Conservation (phyloP, 2,329 filamentous ascomycete species). For the Niveomyces coronatus region DNA sequence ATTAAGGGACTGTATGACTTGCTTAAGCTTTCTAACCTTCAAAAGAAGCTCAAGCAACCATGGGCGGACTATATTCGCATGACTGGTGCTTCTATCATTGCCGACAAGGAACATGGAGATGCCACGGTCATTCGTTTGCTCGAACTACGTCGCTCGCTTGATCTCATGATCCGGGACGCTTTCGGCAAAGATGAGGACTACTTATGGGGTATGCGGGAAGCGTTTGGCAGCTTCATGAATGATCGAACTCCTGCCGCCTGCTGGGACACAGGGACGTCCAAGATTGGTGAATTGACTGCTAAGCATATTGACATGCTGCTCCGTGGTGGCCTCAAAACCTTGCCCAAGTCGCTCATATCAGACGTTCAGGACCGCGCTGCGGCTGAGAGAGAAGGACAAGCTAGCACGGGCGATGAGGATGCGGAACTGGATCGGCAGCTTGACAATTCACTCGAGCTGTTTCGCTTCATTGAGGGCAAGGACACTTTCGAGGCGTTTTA, state of each 20-base stretch:
- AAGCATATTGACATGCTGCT: slow-evolving; percentile 91
- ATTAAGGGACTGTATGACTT: slow-evolving; percentile 70
- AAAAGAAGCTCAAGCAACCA: slow-evolving; percentile 56
- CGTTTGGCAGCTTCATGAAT: slow-evolving; percentile 89
- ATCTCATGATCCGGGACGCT: slow-evolving; percentile 64
- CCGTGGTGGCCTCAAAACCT: slow-evolving; percentile 74
- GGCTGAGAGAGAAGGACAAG: slow-evolving; percentile 51
- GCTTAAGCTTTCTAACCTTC: slow-evolving; percentile 60
- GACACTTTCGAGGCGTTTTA: slow-evolving; percentile 98
- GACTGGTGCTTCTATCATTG: slow-evolving; percentile 67
- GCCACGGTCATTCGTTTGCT: slow-evolving; percentile 82
- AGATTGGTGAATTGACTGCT: slow-evolving; percentile 96
- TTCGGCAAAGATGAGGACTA: slow-evolving; percentile 73
- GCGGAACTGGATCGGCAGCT: slow-evolving; percentile 84
- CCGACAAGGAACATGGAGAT: slow-evolving; percentile 65
- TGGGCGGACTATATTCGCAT: slow-evolving; percentile 73
- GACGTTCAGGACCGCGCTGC: slow-evolving; percentile 47
- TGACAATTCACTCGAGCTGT: slow-evolving; percentile 85
- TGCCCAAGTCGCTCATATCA: slow-evolving; percentile 58
- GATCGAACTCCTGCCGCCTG: slow-evolving; percentile 62
- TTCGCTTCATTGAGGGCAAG: slow-evolving; percentile 94
- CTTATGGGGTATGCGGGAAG: slow-evolving; percentile 67
- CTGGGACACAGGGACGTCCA: slow-evolving; percentile 77
- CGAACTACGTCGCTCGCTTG: slow-evolving; percentile 68
- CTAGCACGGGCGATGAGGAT: slow-evolving; percentile 74